Evolutionary conservation across 495 filamentous ascomycete genomes (phyloP), one percentile per base, ranked within the genome.

Genomic region (Neurospora sp.): DNA sequence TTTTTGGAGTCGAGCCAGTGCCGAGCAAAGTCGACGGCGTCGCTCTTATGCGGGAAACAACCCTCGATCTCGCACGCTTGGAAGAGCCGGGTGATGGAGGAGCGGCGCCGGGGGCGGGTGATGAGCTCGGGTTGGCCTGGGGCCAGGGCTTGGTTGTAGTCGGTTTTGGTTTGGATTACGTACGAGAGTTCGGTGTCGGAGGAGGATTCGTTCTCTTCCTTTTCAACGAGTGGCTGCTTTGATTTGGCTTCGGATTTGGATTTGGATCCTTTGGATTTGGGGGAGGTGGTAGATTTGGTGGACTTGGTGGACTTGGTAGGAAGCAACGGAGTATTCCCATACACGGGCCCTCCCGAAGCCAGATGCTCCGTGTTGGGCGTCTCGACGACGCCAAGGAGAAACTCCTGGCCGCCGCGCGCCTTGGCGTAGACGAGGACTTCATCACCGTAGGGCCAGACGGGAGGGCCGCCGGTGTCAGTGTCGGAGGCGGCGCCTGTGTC

Each of bases 61-160:
- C 82, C 84, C 73, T 80, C 76, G 65, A 85, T 81, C 69, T 84
- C 80, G 39, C 77, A 80, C 0, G 65, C 76, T 70, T 84, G 83
- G 40, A 70, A 77, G 7, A 74, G 76, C 4, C 77, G 80, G 27
- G 70, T 74, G 59, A 76, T 78, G 74, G 53, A 61, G 0, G 53
- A 61, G 0, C 53, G 53, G 4, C 53, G 53, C 1, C 53, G 53
- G 4, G 45, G 20, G 3, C 20, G 53, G 0, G 22, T 27, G 53
- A 22, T 22, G 45, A 20, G 45, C 6, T 22, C n/a, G 3, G 20
- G 3, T 12, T 48, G 45, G 18, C n/a, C 45, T 0, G 18, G 44
- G n/a, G 3, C 45, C 1, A 16, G 53, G 22, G 81, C 79, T 69
- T 77, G 76, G 68, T 79, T 79, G 77, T 84, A 85, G 72, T 83